These are phyloP conservation scores for Saturnispora bothae DNA, from an alignment of 805 yeast species.

Conservation along the genomic window DNA sequence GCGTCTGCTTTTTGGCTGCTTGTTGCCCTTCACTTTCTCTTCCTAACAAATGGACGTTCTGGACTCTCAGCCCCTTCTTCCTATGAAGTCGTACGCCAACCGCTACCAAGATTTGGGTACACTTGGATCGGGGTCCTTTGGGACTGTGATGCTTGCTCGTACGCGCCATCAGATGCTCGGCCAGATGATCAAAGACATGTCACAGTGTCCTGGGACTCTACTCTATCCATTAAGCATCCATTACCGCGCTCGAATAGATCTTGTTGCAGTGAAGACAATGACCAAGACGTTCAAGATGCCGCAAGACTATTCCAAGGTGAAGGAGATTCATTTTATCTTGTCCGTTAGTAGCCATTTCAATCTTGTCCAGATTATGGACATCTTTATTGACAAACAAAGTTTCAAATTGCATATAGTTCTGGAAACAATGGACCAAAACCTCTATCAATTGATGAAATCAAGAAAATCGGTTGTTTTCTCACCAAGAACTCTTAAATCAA, in stretches of 20 bases:
- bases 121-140: conserved; percentile 71
- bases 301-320: conserved; percentile 46
- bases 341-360: conserved; percentile 62
- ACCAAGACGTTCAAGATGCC: conserved; percentile 41
- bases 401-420: conserved; percentile 68
- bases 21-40: not conserved
- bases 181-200: conserved; percentile 16
- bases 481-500: conserved; percentile 48
- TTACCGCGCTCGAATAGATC: conserved; percentile 13
- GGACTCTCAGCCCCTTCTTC: conserved; percentile 14
- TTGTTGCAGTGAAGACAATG: conserved; percentile 81
- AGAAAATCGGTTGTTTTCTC: conserved; percentile 47
- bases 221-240: conserved; percentile 31
- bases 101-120: conserved; percentile 42
- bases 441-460: conserved; percentile 64
- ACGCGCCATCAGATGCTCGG: conserved; percentile 21
- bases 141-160: conserved; percentile 57
- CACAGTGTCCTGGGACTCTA: conserved; percentile 34
- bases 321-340: conserved; percentile 58
- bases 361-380: conserved; percentile 65
- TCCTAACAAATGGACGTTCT: not conserved
- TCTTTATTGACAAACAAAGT: conserved; percentile 57
- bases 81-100: conserved; percentile 31
- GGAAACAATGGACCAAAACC: conserved; percentile 80
- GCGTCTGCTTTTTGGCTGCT: too few relatives aligned